These are phyloP conservation scores for Colletotrichum melonis DNA, from an alignment of 2,329 filamentous ascomycete genomes.

Conservation along the genomic window DNA sequence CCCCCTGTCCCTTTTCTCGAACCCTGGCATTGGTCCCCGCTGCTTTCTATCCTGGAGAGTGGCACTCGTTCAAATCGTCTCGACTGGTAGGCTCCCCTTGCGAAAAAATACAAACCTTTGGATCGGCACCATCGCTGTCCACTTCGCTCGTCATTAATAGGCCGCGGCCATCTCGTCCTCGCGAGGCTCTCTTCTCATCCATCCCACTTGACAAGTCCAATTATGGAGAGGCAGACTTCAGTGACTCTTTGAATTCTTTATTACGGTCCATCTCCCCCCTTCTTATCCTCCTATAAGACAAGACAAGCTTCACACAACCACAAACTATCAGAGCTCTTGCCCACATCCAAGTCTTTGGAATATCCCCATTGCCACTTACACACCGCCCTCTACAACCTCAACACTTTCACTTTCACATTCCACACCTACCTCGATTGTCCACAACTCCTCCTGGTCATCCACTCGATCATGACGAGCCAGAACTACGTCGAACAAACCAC, in stretches of 20 bases:
- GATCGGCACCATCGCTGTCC: conserved; percentile 32
- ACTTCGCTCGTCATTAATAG: conserved; percentile 35
- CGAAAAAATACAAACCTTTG: conserved; percentile 19
- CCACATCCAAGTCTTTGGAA: conserved; percentile 8
- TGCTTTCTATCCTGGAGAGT: conserved; percentile 23
- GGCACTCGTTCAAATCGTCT: conserved; percentile 23
- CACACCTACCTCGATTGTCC: background rate
- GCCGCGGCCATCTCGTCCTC: conserved; percentile 27
- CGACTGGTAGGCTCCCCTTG: conserved; percentile 21
- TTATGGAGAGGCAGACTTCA: conserved; percentile 44
- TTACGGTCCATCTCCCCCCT: conserved; percentile 10
- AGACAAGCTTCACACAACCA: background rate
- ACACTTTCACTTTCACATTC: background rate
- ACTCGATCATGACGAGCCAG: conserved; percentile 30
- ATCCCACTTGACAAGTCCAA: conserved; percentile 38
- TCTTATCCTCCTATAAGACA: background rate
- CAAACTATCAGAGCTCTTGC: conserved; percentile 40
- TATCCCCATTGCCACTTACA: background rate
- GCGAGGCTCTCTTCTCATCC: conserved; percentile 32
- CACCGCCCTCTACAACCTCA: background rate
- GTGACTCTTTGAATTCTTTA: conserved; percentile 17
- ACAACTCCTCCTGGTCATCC: background rate
- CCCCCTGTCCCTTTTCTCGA: conserved; percentile 16
- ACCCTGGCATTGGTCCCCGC: conserved; percentile 25
- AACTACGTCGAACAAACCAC: conserved; percentile 27